A percentile compares a stretch with the other conserved stretches of the same genome.
phyloP scores from a whole-genome alignment of 2,329 filamentous ascomycete genomes.

The Calonectria hongkongensis region DNA sequence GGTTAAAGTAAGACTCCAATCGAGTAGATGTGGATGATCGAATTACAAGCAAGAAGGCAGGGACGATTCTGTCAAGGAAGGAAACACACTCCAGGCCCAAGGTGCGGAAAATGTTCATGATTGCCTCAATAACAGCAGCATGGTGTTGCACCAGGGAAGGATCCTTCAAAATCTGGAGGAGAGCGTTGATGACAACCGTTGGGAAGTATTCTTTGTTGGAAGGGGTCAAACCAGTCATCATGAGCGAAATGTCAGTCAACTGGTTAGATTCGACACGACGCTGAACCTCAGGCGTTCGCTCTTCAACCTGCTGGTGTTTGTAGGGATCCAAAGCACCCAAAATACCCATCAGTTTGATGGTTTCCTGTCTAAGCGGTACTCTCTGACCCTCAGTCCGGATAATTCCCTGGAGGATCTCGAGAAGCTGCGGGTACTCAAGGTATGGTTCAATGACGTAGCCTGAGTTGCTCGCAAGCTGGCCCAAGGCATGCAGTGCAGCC shows the following conservation, averaged over 20 bases:
- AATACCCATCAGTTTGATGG: conserved; percentile 97
- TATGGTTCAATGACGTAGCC: conserved; percentile 99
- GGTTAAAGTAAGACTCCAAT: conserved; percentile 97
- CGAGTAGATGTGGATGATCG: conserved; percentile 84
- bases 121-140: conserved; percentile 94
- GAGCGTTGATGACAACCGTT: conserved; percentile 96
- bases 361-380: conserved; percentile 90
- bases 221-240: conserved; percentile 97
- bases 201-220: conserved; percentile 99
- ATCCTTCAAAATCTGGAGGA: conserved; percentile 94
- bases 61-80: conserved; percentile 94
- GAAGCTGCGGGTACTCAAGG: conserved; percentile 92
- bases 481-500: conserved; percentile 91
- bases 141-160: conserved; percentile 93
- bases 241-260: conserved; percentile 94
- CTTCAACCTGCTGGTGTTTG: conserved; percentile 93
- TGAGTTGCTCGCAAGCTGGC: conserved; percentile 94
- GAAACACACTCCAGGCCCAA: conserved; percentile 96
- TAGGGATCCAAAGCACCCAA: conserved; percentile 96
- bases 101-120: conserved; percentile 99
- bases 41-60: conserved; percentile 93
- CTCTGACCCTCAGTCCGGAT: conserved; percentile 92
- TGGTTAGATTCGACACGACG: conserved; percentile 77
- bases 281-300: conserved; percentile 89
- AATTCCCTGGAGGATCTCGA: conserved; percentile 94